phyloP scores from a whole-genome alignment of 306 rosid species.

The Glycyrrhiza uralensis region DNA sequence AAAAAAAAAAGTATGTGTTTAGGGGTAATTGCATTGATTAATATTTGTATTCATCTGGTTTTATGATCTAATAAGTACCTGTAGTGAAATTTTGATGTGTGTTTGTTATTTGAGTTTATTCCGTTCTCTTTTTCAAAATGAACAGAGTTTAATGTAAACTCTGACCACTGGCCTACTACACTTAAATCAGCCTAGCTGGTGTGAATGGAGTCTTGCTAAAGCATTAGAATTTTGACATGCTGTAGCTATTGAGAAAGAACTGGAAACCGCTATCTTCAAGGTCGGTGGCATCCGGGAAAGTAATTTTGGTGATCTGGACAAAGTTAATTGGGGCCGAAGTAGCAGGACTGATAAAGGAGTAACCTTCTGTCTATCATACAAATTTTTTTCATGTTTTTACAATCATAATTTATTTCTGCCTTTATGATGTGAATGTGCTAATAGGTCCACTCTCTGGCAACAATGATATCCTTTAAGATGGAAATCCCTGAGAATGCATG shows the following conservation, averaged over 20 bases:
- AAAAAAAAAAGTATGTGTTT: neutral
- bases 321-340: conserved; percentile 85
- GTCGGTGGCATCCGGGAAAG: conserved; percentile 83
- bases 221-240: conserved; percentile 46
- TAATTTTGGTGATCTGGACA: conserved; percentile 76
- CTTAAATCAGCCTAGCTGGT: conserved; percentile 20
- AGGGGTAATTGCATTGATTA: neutral
- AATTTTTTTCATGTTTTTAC: neutral
- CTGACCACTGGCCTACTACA: neutral
- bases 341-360: conserved; percentile 98
- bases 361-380: conserved; percentile 21
- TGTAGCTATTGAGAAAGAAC: conserved; percentile 83
- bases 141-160: neutral
- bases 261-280: conserved; percentile 74
- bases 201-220: conserved; percentile 41
- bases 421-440: conserved; percentile 16
- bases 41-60: neutral
- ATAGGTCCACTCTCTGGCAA: conserved; percentile 91
- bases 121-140: neutral
- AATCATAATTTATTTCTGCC: neutral
- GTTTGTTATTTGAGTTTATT: neutral
- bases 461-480: conserved; percentile 84
- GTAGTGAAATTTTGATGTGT: neutral
- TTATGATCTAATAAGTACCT: neutral
- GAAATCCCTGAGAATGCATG: conserved; percentile 85